phyloP scores from a whole-genome alignment of 2,329 filamentous ascomycete species.

The Diplodia mutila region DNA sequence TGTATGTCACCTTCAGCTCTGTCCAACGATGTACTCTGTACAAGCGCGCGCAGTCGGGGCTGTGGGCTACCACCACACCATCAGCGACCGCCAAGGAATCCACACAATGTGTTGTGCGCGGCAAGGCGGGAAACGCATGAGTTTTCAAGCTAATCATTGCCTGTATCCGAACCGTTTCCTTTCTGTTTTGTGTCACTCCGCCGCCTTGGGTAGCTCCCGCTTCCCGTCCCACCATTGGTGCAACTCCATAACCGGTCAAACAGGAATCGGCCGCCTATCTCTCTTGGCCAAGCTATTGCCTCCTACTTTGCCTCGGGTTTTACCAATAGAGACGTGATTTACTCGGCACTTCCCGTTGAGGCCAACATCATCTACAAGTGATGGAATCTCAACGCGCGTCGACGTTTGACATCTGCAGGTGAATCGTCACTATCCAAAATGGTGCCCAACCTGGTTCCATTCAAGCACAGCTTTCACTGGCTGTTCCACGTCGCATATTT shows the following conservation, averaged over 20 bases:
- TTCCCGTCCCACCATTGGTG: background rate
- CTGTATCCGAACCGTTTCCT: background rate
- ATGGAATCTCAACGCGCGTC: slow-evolving; percentile 3
- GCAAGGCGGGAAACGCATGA: slow-evolving; percentile 11
- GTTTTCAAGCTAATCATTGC: background rate
- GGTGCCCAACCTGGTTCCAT: background rate
- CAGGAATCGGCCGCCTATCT: background rate
- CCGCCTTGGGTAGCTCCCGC: background rate
- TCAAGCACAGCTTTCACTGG: too few species aligned
- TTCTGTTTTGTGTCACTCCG: slow-evolving; percentile 16
- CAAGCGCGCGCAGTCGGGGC: slow-evolving; percentile 15
- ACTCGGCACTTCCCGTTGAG: background rate
- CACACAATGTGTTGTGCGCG: background rate
- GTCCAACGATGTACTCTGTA: slow-evolving; percentile 7
- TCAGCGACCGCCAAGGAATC: background rate
- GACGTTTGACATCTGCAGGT: background rate
- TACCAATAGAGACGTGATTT: background rate
- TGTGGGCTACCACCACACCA: background rate
- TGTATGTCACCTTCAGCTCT: too few species aligned
- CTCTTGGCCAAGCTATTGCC: background rate
- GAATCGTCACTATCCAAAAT: background rate
- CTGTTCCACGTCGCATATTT: too few species aligned
- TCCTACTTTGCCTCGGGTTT: background rate
- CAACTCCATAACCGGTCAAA: background rate
- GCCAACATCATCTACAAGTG: background rate